phyloP scores from a whole-genome alignment of 208 protist species.

The Leishmania arabica region DNA sequence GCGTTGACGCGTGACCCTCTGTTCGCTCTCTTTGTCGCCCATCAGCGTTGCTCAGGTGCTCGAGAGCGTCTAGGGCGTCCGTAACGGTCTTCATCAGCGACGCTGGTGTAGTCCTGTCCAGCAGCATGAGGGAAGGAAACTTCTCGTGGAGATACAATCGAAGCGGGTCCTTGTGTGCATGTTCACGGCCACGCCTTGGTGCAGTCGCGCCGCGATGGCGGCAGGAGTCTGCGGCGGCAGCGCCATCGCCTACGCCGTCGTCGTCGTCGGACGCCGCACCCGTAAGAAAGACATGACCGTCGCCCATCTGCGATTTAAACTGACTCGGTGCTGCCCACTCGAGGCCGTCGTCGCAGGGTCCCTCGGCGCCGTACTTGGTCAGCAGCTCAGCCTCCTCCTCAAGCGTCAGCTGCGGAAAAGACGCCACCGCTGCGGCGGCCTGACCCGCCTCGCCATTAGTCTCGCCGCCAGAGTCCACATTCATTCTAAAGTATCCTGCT shows the following conservation, averaged over 20 bases:
- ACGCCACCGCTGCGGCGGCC: not conserved
- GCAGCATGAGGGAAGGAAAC: conserved; percentile 8
- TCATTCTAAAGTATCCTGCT: conserved; percentile 12
- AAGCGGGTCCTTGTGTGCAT: conserved; percentile 9
- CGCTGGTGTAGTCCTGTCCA: not conserved
- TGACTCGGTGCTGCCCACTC: conserved; percentile 46
- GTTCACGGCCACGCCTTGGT: not conserved
- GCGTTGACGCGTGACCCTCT: not conserved
- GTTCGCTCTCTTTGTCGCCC: not conserved
- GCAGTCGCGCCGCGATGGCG: not conserved
- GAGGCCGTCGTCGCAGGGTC: conserved; percentile 51
- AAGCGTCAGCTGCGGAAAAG: conserved; percentile 22
- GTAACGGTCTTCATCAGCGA: not conserved
- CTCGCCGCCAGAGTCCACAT: conserved; percentile 15
- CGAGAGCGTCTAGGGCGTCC: not conserved
- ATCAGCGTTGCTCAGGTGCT: not conserved
- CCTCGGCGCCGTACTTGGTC: conserved; percentile 69
- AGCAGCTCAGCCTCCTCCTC: conserved; percentile 75
- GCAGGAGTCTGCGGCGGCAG: not conserved
- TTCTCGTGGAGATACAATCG: conserved; percentile 10
- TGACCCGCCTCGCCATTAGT: not conserved
- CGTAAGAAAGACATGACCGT: conserved; percentile 76
- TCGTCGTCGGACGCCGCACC: conserved; percentile 22
- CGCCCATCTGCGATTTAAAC: conserved; percentile 64
- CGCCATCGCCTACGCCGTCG: not conserved